phyloP scores from a whole-genome alignment of 257 asterid species.

The Agastache rugosa region DNA sequence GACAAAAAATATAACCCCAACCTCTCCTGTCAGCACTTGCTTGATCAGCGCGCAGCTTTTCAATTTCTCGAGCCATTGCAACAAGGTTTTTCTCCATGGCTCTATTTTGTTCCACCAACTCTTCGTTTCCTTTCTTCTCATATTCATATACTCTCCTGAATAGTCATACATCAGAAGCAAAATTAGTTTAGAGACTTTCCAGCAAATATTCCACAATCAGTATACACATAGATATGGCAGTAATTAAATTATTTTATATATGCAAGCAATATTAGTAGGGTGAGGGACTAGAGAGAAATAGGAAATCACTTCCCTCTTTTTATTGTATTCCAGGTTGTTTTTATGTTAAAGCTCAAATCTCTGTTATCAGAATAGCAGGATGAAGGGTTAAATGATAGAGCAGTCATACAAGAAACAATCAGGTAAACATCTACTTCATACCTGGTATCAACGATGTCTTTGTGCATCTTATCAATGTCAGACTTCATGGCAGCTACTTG shows the following conservation, averaged over 20 bases:
- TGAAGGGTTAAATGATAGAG: neutral
- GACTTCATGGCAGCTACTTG: constrained; percentile 62
- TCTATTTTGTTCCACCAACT: constrained; percentile 71
- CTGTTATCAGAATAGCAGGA: neutral
- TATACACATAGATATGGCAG: neutral
- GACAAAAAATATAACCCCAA: constrained; percentile 45
- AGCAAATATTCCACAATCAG: neutral
- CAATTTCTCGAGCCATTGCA: constrained; percentile 91
- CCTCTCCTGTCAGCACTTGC: constrained; percentile 55
- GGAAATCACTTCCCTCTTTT: neutral
- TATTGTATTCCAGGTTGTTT: neutral
- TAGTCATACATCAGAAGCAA: constrained; percentile 26
- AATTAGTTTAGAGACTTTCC: constrained; percentile 14
- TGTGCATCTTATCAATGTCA: constrained; percentile 74
- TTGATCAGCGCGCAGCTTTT: constrained; percentile 80
- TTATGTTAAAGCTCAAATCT: neutral
- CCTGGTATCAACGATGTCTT: constrained; percentile 81
- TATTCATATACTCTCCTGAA: constrained; percentile 71
- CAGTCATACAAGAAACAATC: neutral
- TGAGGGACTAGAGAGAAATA: neutral
- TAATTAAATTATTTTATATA: neutral
- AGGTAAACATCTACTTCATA: constrained; percentile 30
- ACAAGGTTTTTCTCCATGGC: constrained; percentile 76
- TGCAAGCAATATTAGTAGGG: neutral
- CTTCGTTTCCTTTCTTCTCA: constrained; percentile 84